Conservation (phyloP, 164 flowering plant species). For the Sedum album region DNA sequence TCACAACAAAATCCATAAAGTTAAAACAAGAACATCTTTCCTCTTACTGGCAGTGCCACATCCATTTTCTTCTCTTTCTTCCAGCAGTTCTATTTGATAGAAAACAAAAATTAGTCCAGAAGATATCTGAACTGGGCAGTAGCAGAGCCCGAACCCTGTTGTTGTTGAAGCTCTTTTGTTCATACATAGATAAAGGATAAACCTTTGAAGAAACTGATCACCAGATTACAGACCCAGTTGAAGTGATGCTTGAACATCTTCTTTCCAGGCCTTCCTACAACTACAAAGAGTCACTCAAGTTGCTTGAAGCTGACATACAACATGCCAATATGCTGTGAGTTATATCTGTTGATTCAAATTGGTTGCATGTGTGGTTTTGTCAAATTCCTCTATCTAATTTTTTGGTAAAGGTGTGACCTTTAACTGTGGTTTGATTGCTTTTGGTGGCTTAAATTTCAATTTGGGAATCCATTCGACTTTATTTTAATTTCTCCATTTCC, state of each 20-base stretch:
- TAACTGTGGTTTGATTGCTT: not conserved
- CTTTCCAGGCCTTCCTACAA: conserved; percentile 21
- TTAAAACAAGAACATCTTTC: not conserved
- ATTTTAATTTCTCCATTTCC: too few species aligned
- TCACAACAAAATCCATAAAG: not conserved
- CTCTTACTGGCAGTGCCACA: not conserved
- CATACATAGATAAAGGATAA: not conserved
- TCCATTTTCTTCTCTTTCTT: not conserved
- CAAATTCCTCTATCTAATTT: too few species aligned
- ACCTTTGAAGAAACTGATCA: not conserved
- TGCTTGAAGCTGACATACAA: conserved; percentile 37
- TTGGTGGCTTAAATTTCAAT: not conserved
- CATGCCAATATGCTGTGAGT: conserved; percentile 42
- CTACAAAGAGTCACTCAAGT: conserved; percentile 30
- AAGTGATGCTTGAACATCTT: conserved; percentile 19
- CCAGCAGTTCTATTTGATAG: too few species aligned
- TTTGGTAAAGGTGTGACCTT: not conserved
- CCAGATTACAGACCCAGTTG: not conserved
- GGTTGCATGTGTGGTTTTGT: too few species aligned
- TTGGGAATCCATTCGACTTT: too few species aligned
- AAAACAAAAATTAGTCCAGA: conserved; percentile 3
- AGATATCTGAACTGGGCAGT: not conserved
- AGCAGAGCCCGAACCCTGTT: not conserved
- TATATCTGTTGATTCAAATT: not conserved
- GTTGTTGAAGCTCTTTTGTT: not conserved